These are phyloP conservation scores for Lasiosphaeriaceae sp. DNA, from an alignment of 495 filamentous ascomycete genomes.

Conservation along the genomic window DNA sequence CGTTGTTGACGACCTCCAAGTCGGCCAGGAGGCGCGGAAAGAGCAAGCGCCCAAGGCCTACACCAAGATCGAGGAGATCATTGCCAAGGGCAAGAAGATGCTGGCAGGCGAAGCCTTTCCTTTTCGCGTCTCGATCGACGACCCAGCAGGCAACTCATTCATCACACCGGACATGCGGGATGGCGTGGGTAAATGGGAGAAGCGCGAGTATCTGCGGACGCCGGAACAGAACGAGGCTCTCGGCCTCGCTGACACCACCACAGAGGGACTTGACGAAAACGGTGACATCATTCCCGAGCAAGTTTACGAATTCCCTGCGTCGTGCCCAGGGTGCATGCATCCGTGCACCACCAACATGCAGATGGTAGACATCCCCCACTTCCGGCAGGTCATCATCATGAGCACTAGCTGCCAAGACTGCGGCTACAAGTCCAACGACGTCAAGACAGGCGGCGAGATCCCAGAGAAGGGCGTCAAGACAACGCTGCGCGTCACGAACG, in stretches of 20 bases:
- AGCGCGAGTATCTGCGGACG: conserved; percentile 75
- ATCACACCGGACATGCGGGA: conserved; percentile 82
- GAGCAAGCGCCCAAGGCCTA: conserved; percentile 68
- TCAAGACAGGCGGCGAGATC: conserved; percentile 92
- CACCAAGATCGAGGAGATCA: conserved; percentile 68
- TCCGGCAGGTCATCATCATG: conserved; percentile 92
- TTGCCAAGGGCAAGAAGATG: conserved; percentile 67
- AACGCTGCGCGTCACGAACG: conserved; percentile 65
- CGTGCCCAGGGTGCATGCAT: conserved; percentile 85
- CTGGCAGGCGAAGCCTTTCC: conserved; percentile 70
- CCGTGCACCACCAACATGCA: conserved; percentile 85
- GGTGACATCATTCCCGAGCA: conserved; percentile 83
- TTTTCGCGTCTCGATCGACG: conserved; percentile 82
- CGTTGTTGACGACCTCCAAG: conserved; percentile 70
- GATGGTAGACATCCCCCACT: conserved; percentile 93
- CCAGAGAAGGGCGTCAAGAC: conserved; percentile 84
- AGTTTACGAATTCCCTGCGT: conserved; percentile 83
- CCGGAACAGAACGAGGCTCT: conserved; percentile 80
- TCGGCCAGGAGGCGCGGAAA: conserved; percentile 72
- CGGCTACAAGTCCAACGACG: conserved; percentile 91
- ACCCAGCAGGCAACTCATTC: conserved; percentile 95
- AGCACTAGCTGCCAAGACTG: conserved; percentile 83
- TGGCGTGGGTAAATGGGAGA: conserved; percentile 73
- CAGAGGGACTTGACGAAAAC: conserved; percentile 44
- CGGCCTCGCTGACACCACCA: conserved; percentile 52